Percentiles rank a stretch among this genome's conserved stretches.
Evolutionary conservation across 352 stramenopile genomes (phyloP).

Genomic region (Blastocystis sp.): DNA sequence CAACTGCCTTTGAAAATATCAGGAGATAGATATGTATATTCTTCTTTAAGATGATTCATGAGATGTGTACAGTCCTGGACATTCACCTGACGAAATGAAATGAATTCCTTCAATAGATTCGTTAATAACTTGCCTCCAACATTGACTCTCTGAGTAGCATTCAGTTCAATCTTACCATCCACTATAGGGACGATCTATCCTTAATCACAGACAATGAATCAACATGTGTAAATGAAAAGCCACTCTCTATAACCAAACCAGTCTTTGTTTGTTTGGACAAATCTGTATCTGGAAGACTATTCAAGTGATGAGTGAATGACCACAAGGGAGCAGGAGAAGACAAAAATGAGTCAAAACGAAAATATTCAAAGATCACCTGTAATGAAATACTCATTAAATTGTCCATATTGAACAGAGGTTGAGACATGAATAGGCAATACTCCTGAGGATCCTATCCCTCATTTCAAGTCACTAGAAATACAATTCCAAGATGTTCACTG

Average conservation of each 20-base stretch:
- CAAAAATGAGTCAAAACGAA: conserved; percentile 31
- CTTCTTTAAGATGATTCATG: conserved; percentile 39
- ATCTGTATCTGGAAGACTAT: background rate
- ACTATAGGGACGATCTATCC: conserved; percentile 70
- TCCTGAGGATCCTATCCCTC: conserved; percentile 49
- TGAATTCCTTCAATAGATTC: conserved; percentile 75
- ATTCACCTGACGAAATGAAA: conserved; percentile 50
- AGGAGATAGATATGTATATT: conserved; percentile 30
- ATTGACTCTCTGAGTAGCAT: conserved; percentile 67
- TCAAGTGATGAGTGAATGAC: background rate
- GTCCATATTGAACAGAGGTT: conserved; percentile 57
- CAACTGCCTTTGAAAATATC: background rate
- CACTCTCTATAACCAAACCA: conserved; percentile 71
- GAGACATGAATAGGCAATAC: conserved; percentile 21
- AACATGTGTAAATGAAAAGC: conserved; percentile 77
- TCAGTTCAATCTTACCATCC: conserved; percentile 66
- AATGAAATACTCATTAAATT: conserved; percentile 9
- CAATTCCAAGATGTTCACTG: conserved; percentile 3
- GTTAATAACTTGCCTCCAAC: conserved; percentile 77
- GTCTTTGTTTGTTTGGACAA: background rate
- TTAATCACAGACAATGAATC: background rate
- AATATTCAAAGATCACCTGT: conserved; percentile 49
- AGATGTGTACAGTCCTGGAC: conserved; percentile 40
- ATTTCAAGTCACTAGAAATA: background rate
- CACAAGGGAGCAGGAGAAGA: conserved; percentile 8